Evolutionary conservation across 179 eudicot genomes (phyloP), one percentile per base, ranked within the genome.

Genomic region (Beta macrorhiza): DNA sequence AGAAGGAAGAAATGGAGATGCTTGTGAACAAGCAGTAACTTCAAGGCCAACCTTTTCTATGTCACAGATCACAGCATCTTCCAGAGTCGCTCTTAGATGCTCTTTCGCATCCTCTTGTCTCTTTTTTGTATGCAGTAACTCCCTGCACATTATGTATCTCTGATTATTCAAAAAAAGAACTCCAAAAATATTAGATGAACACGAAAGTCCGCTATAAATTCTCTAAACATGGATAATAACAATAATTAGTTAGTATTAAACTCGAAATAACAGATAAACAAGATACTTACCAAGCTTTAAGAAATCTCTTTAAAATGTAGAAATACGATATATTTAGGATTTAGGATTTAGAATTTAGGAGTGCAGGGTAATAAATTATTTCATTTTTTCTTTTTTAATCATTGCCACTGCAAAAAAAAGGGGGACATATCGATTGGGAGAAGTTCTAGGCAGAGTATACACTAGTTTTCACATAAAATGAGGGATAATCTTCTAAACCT

Each of bases 41-140:
- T 91, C 91, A 29, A 89, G 90, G 52, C 84, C 86, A n/a, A 88
- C 93, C 69, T 52, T 81, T 84, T 94, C 94, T 44, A 94, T 89
- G 25, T 94, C 97, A 81, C 96, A 94, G 80, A 87, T 79, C 85
- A 90, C 82, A 49, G 86, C 78, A 19, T 87, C 92, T 71, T 89
- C 93, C 45, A 93, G 59, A 20, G 78, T 83, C 7, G 78, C 64
- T 84, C 82, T 83, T 75, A 94, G 62, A 79, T 82, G 81, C 42
- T 86, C 89, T 67, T 77, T 82, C n/a, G 88, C 87, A 78, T 89
- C 94, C 58, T 89, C 94, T 62, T 89, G 89, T 78, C 98, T 89
- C 86, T 87, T 87, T 53, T 82, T 85, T 5, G 98, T 93, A 69
- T 91, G 95, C 58, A 94, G 88, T 8, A 89, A 91, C 78, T 93